These are phyloP conservation scores for Phyllosticta ampelicida DNA, from an alignment of 2,329 filamentous ascomycete species.

Conservation along the genomic window DNA sequence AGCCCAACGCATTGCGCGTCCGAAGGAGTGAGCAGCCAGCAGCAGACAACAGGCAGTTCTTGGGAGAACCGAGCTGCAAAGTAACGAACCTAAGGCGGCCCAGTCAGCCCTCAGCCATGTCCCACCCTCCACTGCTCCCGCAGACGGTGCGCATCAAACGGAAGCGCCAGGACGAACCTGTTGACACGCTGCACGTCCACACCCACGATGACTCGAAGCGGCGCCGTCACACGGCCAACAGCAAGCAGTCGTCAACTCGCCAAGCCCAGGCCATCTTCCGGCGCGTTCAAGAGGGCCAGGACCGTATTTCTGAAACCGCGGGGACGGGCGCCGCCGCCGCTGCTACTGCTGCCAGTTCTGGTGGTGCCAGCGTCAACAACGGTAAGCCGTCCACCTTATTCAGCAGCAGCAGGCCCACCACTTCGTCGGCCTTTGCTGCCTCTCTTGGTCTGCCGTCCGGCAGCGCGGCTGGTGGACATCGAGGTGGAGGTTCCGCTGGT, in stretches of 20 bases:
- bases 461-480: no score
- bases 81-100: not conserved
- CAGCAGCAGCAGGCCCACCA: not conserved
- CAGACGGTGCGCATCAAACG: conserved; percentile 35
- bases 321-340: not conserved
- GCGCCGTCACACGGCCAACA: conserved; percentile 4
- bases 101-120: conserved; percentile 2
- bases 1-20: not conserved
- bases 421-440: not conserved
- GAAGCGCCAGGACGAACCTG: conserved; percentile 45
- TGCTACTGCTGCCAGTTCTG: not conserved
- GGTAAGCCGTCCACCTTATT: not conserved
- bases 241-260: conserved; percentile 13
- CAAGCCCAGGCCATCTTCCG: conserved; percentile 4
- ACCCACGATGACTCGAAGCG: conserved; percentile 10
- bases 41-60: not conserved
- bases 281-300: conserved; percentile 12
- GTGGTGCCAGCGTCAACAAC: not conserved
- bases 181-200: conserved; percentile 40
- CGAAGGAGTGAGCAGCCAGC: not conserved
- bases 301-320: not conserved
- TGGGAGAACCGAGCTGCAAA: not conserved
- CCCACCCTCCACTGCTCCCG: conserved; percentile 7
- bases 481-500: not conserved
- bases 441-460: not conserved